Conservation (phyloP, 345 rosid species). For the Hibiscus mutabilis region DNA sequence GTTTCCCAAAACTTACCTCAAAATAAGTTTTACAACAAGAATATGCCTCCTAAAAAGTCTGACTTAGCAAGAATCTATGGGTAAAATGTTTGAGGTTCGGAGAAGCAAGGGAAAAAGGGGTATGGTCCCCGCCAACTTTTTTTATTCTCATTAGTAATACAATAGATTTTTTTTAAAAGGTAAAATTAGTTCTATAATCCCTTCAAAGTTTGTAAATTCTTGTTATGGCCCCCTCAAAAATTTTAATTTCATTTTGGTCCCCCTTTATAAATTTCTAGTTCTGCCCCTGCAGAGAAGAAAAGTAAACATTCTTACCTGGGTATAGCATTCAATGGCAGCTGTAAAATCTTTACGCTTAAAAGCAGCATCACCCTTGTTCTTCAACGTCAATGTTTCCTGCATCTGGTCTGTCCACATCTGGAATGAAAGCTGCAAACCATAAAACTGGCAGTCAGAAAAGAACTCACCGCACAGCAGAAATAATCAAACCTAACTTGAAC, state of each 20-base stretch:
- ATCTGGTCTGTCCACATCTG: conserved; percentile 97
- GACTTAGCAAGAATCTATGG: neutral
- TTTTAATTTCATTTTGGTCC: no score
- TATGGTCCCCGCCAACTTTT: no score
- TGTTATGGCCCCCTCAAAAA: no score
- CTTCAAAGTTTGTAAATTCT: no score
- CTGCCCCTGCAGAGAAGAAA: no score
- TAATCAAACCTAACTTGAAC: neutral
- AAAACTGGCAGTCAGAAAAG: conserved; percentile 1
- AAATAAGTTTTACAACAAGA: no score
- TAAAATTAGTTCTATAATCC: no score
- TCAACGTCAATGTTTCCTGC: conserved; percentile 75
- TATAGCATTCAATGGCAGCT: conserved; percentile 61
- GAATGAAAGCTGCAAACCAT: conserved; percentile 69
- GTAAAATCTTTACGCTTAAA: conserved; percentile 68
- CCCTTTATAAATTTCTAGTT: no score
- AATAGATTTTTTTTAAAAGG: no score
- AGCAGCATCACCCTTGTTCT: conserved; percentile 92
- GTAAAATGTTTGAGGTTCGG: neutral
- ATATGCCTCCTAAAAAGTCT: neutral
- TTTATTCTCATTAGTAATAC: no score
- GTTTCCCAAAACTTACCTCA: neutral
- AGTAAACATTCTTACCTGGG: conserved; percentile 51
- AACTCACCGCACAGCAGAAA: neutral
- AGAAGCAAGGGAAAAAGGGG: no score